Evolutionary conservation across 225 moss, liverwort and hornwort genomes (phyloP), one percentile per base, ranked within the genome.

Genomic region (Polytrichum formosum): DNA sequence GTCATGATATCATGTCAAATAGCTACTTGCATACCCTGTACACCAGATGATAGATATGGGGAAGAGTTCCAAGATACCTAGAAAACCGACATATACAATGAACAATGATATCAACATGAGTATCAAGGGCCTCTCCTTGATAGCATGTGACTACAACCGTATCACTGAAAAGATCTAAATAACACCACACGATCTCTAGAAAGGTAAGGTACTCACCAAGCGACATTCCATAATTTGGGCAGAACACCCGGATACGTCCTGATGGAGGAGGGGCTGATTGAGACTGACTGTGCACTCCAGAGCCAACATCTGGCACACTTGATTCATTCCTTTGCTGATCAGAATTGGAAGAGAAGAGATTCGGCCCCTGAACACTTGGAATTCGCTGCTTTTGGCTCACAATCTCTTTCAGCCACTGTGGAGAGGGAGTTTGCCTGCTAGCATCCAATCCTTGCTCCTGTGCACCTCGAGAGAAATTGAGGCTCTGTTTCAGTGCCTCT

Each of bases 381-480:
- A 70, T 72, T 68, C 76, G 85, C 80, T 82, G 87, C 66, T 86
- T 80, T 71, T 80, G 88, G 67, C 73, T 87, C 70, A 78, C 83
- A 35, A 84, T 70, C 67, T 93, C 90, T 35, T 81, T 75, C 73
- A 87, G 67, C 93, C 96, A 93, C 75, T 85, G 91, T 26, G 87
- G 82, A 37, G 85, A 87, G 6, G 85, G 77, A 67, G 80, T 53
- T 66, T 91, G 82, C 70, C 87, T 83, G 71, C 67, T 84, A 28
- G 70, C 74, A 58, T 96, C 89, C 67, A 73, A 71, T 56, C 78
- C 76, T 59, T 78, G 72, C 6, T 85, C 85, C 37, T 69, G 78
- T 65, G 70, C 69, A 26, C 79, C 80, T 63, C 81, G 78, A 63
- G 63, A 65, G 70, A 73, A 85, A 75, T 73, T 79, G 28, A 76